phyloP scores from a whole-genome alignment of 2,329 filamentous ascomycete species.

The Hypoxylon sp. region DNA sequence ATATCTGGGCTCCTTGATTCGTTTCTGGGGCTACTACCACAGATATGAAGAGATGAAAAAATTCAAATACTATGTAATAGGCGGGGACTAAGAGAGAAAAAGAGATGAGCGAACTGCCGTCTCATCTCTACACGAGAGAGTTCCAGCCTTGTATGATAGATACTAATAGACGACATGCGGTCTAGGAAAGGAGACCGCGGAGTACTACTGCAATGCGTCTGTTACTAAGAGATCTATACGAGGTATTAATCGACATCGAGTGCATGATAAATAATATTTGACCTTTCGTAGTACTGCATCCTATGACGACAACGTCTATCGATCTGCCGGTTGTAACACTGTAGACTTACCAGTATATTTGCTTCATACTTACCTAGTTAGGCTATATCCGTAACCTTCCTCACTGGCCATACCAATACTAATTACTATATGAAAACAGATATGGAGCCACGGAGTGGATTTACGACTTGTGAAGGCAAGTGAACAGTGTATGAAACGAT shows the following conservation, averaged over 20 bases:
- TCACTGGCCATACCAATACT: background rate
- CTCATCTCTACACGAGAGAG: constrained; percentile 3
- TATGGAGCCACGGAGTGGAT: background rate
- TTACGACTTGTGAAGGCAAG: background rate
- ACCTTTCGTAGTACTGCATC: background rate
- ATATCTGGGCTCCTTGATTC: constrained; percentile 85
- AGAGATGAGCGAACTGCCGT: background rate
- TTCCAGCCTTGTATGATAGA: constrained; percentile 29
- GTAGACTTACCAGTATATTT: background rate
- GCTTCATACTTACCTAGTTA: background rate
- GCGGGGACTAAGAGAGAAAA: constrained; percentile 9
- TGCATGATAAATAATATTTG: background rate
- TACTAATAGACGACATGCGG: constrained; percentile 34
- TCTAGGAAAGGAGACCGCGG: constrained; percentile 12
- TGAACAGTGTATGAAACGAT: background rate
- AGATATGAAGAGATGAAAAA: background rate
- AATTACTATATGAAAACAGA: background rate
- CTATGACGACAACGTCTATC: background rate
- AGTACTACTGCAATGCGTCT: constrained; percentile 6
- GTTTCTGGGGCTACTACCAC: background rate
- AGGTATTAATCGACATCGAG: background rate
- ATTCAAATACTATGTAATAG: constrained; percentile 25
- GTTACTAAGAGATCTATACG: background rate
- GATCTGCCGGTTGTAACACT: background rate
- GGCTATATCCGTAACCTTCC: background rate